Evolutionary conservation across 1,139 yeast genomes (phyloP).

Genomic region (Geotrichum australiense): DNA sequence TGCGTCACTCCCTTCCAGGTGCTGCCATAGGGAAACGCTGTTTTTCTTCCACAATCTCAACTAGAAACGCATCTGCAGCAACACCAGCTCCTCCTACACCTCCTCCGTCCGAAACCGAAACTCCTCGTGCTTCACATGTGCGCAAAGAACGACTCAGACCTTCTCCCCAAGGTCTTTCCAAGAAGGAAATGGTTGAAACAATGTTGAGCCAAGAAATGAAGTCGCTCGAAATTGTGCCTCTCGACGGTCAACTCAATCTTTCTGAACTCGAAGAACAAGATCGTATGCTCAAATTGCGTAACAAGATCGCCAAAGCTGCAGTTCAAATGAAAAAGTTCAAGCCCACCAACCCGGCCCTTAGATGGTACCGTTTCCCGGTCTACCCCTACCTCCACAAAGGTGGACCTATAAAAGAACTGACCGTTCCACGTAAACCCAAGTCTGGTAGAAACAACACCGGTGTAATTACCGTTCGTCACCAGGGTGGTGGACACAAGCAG

Average conservation of each 20-base stretch:
- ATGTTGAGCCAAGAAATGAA: slow-evolving; percentile 22
- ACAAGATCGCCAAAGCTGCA: slow-evolving; percentile 61
- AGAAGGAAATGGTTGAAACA: slow-evolving; percentile 19
- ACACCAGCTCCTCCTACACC: neutral
- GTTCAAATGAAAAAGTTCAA: slow-evolving; percentile 69
- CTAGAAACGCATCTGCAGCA: neutral
- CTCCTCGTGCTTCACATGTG: slow-evolving; percentile 8
- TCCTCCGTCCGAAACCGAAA: neutral
- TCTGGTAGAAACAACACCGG: slow-evolving; percentile 93
- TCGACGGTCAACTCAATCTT: slow-evolving; percentile 28
- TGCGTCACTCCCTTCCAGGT: neutral
- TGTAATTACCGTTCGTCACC: slow-evolving; percentile 81
- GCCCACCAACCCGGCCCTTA: slow-evolving; percentile 79
- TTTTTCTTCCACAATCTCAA: neutral
- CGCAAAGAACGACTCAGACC: slow-evolving; percentile 20
- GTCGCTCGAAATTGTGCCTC: slow-evolving; percentile 25
- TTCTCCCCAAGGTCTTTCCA: slow-evolving; percentile 16
- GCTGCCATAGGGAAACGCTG: neutral
- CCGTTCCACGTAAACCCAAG: slow-evolving; percentile 62
- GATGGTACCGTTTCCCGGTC: slow-evolving; percentile 85
- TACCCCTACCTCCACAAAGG: slow-evolving; percentile 86
- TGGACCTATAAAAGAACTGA: slow-evolving; percentile 67
- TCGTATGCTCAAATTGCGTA: slow-evolving; percentile 60
- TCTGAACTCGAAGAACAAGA: slow-evolving; percentile 81
- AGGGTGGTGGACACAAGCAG: slow-evolving; percentile 95